Conservation (phyloP, 2,329 filamentous ascomycete species). For the Fusarium sp. region DNA sequence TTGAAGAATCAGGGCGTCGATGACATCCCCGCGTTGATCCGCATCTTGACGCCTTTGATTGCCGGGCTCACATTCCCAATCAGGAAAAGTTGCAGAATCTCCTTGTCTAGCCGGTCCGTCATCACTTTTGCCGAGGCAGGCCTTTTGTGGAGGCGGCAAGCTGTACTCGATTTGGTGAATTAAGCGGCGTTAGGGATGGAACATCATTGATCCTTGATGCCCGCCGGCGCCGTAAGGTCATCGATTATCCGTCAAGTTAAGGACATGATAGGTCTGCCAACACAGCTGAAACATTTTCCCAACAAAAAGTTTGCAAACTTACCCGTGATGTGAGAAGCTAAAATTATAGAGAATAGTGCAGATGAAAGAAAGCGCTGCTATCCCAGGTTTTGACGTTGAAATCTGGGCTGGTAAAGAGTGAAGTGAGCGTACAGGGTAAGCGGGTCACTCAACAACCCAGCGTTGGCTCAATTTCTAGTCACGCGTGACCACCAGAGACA, state of each 20-base stretch:
- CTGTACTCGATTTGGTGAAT: not conserved
- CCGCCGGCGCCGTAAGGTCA: not conserved
- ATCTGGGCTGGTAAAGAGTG: accelerated
- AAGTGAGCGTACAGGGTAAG: not conserved
- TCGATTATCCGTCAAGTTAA: accelerated
- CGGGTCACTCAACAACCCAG: not conserved
- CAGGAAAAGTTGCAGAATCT: not conserved
- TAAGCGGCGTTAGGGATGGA: not conserved
- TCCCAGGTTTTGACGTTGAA: accelerated
- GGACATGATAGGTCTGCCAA: accelerated
- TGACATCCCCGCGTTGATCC: constrained; percentile 10
- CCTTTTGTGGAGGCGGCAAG: not conserved
- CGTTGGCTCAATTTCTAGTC: not conserved
- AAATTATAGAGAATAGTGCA: accelerated
- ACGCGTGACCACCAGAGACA: not conserved
- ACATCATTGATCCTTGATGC: not conserved
- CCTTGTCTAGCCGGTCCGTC: not conserved
- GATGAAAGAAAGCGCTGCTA: accelerated
- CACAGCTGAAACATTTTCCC: no score
- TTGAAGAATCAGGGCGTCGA: not conserved
- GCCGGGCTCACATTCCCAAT: constrained; percentile 2
- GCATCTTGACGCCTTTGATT: not conserved
- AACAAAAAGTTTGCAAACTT: no score
- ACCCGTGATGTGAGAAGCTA: no score
- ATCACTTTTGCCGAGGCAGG: constrained; percentile 2